A percentile compares a stretch with the other conserved stretches of the same genome.
Conservation (phyloP, 163 green algal species). For the Picocystis sp. region DNA sequence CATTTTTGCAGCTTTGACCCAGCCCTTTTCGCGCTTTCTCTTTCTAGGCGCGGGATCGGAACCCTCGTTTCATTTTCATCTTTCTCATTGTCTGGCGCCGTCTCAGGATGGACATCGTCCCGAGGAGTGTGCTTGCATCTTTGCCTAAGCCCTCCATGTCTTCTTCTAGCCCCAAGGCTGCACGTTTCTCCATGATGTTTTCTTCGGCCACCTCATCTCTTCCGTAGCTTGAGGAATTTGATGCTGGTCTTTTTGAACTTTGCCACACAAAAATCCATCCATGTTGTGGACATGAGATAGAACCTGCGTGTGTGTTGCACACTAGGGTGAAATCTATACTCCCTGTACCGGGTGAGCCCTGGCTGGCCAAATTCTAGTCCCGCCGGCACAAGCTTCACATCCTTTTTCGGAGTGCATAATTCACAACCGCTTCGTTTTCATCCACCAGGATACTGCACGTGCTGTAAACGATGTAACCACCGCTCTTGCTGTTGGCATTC, state of each 20-base stretch:
- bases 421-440: constrained; percentile 93
- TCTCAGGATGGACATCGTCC: no score
- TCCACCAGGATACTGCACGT: constrained; percentile 95
- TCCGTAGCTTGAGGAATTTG: constrained; percentile 12
- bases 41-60: no score
- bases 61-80: no score
- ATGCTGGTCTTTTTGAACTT: constrained; percentile 86
- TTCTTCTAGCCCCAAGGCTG: background rate
- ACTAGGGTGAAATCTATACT: constrained; percentile 88
- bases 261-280: constrained; percentile 92
- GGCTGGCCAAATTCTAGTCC: constrained; percentile 81
- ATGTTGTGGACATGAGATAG: constrained; percentile 97
- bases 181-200: background rate
- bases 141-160: constrained; percentile 1
- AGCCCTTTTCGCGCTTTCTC: no score
- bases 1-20: no score
- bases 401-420: constrained; percentile 86
- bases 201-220: constrained; percentile 1
- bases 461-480: constrained; percentile 58
- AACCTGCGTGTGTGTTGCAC: constrained; percentile 68
- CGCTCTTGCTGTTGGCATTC: constrained; percentile 57
- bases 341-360: constrained; percentile 61
- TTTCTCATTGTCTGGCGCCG: no score
- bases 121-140: no score
- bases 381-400: constrained; percentile 63